Evolutionary conservation across 78 protist genomes (phyloP).

Genomic region (Protostelium mycophagum): DNA sequence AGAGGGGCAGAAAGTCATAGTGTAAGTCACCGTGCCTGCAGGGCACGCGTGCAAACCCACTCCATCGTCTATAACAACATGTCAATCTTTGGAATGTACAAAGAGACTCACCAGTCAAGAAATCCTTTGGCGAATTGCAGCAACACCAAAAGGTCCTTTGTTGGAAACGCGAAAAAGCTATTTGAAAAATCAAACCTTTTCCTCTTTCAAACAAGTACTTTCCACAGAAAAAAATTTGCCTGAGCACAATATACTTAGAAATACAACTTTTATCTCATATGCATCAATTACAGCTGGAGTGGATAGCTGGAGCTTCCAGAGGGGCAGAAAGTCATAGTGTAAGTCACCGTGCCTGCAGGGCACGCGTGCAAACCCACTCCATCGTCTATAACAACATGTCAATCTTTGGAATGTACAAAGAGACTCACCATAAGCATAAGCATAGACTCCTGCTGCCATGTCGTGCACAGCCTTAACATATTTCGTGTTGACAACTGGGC

Average conservation of each 20-base stretch:
- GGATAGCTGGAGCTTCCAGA: background rate
- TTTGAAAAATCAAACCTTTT: background rate
- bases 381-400: background rate
- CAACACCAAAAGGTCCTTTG: background rate
- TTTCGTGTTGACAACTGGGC: background rate
- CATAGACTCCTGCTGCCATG: background rate
- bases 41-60: background rate
- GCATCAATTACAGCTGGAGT: background rate
- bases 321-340: background rate
- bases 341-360: background rate
- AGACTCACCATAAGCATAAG: background rate
- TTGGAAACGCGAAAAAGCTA: background rate
- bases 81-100: background rate
- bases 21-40: background rate
- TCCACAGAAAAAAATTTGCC: background rate
- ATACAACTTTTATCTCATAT: background rate
- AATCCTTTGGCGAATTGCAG: too few relatives aligned
- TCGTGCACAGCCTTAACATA: background rate
- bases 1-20: background rate
- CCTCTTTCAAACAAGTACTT: background rate
- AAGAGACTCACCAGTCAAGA: background rate
- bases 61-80: background rate
- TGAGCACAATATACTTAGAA: background rate
- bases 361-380: background rate
- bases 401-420: background rate